Evolutionary conservation across 106 monocot genomes (phyloP).

Genomic region (Posidonia australis): DNA sequence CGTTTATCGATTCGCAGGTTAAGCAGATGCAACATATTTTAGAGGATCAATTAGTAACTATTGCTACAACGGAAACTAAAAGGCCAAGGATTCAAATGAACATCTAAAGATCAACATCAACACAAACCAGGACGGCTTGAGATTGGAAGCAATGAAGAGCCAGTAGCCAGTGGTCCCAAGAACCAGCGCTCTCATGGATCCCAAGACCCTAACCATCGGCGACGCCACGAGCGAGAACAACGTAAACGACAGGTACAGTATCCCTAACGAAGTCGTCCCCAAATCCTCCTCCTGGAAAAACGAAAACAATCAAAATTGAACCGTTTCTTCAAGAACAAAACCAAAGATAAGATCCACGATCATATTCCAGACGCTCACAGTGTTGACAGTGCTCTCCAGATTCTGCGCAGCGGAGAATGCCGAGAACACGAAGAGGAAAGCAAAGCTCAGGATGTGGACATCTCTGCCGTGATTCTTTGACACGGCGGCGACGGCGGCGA

Average conservation of each 20-base stretch:
- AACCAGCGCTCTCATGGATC: slow-evolving; percentile 67
- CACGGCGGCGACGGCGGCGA: not conserved
- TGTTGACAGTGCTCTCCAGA: slow-evolving; percentile 78
- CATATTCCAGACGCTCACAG: too few species aligned
- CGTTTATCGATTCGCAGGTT: too few species aligned
- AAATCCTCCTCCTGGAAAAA: slow-evolving; percentile 46
- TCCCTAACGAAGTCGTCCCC: slow-evolving; percentile 75
- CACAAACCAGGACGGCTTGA: slow-evolving; percentile 68
- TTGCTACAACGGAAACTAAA: too few species aligned
- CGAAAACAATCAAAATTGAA: not conserved
- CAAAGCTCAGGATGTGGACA: slow-evolving; percentile 54
- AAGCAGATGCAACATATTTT: too few species aligned
- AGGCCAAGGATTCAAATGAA: too few species aligned
- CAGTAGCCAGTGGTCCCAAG: slow-evolving; percentile 74
- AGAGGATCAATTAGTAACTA: too few species aligned
- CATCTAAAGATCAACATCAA: not conserved
- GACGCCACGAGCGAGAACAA: slow-evolving; percentile 70
- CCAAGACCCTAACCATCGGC: slow-evolving; percentile 49
- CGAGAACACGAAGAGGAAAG: slow-evolving; percentile 88
- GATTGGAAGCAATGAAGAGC: slow-evolving; percentile 82
- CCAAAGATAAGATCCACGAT: too few species aligned
- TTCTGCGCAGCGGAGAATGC: slow-evolving; percentile 89
- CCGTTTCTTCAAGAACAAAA: too few species aligned
- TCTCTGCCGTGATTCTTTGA: slow-evolving; percentile 21
- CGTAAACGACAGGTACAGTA: slow-evolving; percentile 81